Base-by-base conservation (phyloP, 495 filamentous ascomycete genomes). In the Penicillium flavigenum region DNA sequence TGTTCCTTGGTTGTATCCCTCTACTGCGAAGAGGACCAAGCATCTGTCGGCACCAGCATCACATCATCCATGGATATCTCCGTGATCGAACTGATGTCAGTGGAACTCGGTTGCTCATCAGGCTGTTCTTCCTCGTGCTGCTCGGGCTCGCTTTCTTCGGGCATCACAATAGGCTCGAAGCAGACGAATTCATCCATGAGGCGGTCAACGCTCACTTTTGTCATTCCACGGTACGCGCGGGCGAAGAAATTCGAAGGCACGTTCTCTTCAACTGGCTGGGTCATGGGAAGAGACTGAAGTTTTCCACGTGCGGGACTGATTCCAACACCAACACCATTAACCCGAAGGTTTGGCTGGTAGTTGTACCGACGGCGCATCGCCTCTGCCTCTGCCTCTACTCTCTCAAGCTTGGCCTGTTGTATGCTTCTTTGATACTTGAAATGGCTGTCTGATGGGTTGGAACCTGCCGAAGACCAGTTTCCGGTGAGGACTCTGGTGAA, bases 251-350 rank as follows among this genome's bases (percentile, higher is more conserved):
- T n/a, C 11, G 47, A 36, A 36, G 17, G 19, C 4, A 16, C 1
- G 7, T 20, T 14, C 9, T 38, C 19, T n/a, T 36, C 29, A 1
- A 38, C 31, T 36, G 45, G n/a, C 8, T 47, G 45, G 14, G 12
- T 31, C 27, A 17, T n/a, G 9, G n/a, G n/a, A 31, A 9, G 26
- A 4, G 27, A 1, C 16, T 31, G 45, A 31, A 5, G 2, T 9
- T 19, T 11, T 47, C 9, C 24, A 31, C n/a, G n/a, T 47, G n/a
- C 8, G 6, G 32, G 8, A 8, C 12, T 51, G 7, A 38, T 39
- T 27, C 50, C 50, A 43, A 22, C 34, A 20, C 50, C 39, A 11
- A 53, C 50, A 27, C 50, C 50, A 14, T 41, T 22, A 32, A 20
- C 22, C 14, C 8, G 38, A 1, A 19, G 39, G 2, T 2, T 11